Evolutionary conservation across 2,329 filamentous ascomycete species (phyloP), one percentile per base, ranked within the genome.

Genomic region (Diaporthe vexans): DNA sequence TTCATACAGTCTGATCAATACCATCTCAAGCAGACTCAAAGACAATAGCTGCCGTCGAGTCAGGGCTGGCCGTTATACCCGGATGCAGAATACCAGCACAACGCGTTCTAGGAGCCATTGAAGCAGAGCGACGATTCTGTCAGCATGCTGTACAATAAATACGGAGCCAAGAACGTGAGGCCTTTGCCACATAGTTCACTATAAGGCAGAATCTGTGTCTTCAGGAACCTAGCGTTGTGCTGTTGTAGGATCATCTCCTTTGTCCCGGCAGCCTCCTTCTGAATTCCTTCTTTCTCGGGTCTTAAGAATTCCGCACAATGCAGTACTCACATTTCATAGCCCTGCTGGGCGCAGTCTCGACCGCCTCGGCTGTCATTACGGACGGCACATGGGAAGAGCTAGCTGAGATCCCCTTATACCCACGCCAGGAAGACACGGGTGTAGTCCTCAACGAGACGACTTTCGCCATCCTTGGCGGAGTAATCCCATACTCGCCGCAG

Each of bases 361-460:
- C 24, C 15, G 59, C 40, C 26, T 48, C 59, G 17, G 59, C 59
- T 15, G 19, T n/a, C 15, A 63, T 63, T 24, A 63, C 59, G 5
- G 59, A 59, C 37, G 73, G 69, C 26, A 73, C 67, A 37, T 81
- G 80, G 80, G 67, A 78, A 40, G 72, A 71, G 5, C 61, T 81
- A 5, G 59, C 79, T 6, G 61, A 77, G 0, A 80, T 81, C 4
- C 76, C 79, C 11, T 40, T 76, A 48, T 75, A 76, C 10, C 74
- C 80, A 6, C 79, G 77, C 29, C 81, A 81, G 71, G 81, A 82
- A 61, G 80, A 81, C 54, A 72, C 77, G 3, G 78, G 78, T 0
- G 78, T 79, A 6, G 77, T 77, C 1, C 56, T 81, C n/a, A 77
- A 77, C 2, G 59, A 76, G 6, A 77, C 76, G 11, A 72, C 77